Evolutionary conservation across 495 filamentous ascomycete species (phyloP), one percentile per base, ranked within the genome.

Genomic region (Aspergillus campestris): DNA sequence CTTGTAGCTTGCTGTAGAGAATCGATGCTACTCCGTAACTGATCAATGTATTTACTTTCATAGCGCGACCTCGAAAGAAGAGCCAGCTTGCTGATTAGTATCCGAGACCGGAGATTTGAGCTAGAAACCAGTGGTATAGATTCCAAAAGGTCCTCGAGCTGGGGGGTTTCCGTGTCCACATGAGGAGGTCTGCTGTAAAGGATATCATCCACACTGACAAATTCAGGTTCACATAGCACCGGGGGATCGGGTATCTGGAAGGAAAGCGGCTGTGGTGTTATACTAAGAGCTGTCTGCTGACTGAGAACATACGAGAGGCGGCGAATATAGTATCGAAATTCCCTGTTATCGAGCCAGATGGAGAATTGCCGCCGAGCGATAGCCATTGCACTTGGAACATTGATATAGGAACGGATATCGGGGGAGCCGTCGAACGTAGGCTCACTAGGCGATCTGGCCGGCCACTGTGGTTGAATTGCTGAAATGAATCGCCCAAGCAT

Each of bases 311-410:
- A 28, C 10, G 31, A 10, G 10, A 53, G 14, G 6, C 12, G 10
- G 5, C 4, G 6, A 6, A 54, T 14, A 38, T 54, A 54, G n/a
- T 36, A 7, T 11, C 31, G 2, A 32, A 50, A 37, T 10, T 47
- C 35, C 24, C 30, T 32, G 31, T 55, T 55, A 9, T 44, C 14
- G 24, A 44, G 48, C 52, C 52, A 55, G 15, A 5, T 31, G 3
- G 8, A 12, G 11, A 55, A 50, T 1, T 8, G 32, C 34, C 8
- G 3, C 1, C 29, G 7, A 9, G 39, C 44, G 2, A 6, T 1
- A 0, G 11, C 18, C 40, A 50, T 50, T 1, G 39, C 39, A 14
- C 24, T 2, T 12, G n/a, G n/a, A n/a, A n/a, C n/a, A n/a, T n/a
- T n/a, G n/a, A n/a, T n/a, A n/a, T n/a, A n/a, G n/a, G n/a, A n/a